Conservation (phyloP, 2,329 filamentous ascomycete genomes). For the Sphaerulina musiva region DNA sequence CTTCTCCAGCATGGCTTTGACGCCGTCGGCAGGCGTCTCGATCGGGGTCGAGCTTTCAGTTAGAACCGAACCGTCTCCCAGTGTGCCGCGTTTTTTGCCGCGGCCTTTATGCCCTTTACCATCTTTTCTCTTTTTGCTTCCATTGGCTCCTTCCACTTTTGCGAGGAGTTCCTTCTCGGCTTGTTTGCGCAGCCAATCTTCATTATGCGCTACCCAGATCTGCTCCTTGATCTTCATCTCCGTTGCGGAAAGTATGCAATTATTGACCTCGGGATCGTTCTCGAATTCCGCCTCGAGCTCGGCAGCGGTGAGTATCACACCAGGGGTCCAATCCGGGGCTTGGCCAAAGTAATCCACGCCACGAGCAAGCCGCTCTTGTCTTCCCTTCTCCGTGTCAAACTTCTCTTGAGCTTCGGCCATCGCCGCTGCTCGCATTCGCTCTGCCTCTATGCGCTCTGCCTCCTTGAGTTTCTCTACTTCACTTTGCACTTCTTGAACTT, state of each 20-base stretch:
- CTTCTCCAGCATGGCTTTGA: constrained; percentile 42
- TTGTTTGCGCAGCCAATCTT: constrained; percentile 81
- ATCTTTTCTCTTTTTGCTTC: constrained; percentile 26
- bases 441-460: constrained; percentile 16
- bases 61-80: constrained; percentile 40
- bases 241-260: constrained; percentile 65
- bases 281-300: constrained; percentile 64
- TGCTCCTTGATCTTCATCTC: constrained; percentile 80
- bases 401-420: constrained; percentile 28
- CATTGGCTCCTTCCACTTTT: constrained; percentile 54
- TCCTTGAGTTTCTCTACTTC: constrained; percentile 29
- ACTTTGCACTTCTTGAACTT: constrained; percentile 27
- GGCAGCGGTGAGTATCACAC: constrained; percentile 24
- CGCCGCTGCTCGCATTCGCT: constrained; percentile 21
- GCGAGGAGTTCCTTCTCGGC: constrained; percentile 75
- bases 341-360: constrained; percentile 57
- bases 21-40: constrained; percentile 41
- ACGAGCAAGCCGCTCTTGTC: constrained; percentile 45
- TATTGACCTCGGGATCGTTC: constrained; percentile 78
- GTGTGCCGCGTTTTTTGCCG: constrained; percentile 42
- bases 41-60: constrained; percentile 38
- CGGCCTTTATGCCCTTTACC: constrained; percentile 35
- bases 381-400: constrained; percentile 42
- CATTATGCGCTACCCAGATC: constrained; percentile 92
- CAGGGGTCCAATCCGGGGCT: constrained; percentile 17